These are phyloP conservation scores for Penicillium olsonii DNA, from an alignment of 2,329 filamentous ascomycete genomes.

Conservation along the genomic window DNA sequence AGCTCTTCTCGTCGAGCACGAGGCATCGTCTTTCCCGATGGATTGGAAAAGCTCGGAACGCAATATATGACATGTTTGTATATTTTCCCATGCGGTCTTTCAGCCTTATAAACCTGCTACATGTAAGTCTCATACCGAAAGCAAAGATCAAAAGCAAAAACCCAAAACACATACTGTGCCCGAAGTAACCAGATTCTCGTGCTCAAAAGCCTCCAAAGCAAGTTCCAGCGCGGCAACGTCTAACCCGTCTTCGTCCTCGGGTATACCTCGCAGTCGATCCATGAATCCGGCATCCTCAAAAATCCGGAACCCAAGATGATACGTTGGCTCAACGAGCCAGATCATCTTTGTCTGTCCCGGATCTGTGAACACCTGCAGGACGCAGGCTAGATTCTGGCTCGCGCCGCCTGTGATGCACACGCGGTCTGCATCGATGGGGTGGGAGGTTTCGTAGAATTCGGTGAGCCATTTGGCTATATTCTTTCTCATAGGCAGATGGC, in stretches of 20 bases:
- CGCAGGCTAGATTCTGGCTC: conserved; percentile 72
- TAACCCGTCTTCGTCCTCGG: conserved; percentile 75
- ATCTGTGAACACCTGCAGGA: conserved; percentile 78
- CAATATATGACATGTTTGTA: conserved; percentile 25
- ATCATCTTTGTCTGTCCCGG: conserved; percentile 69
- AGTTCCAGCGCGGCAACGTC: conserved; percentile 62
- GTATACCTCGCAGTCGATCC: conserved; percentile 64
- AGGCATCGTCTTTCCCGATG: conserved; percentile 19
- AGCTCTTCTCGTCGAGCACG: conserved; percentile 60
- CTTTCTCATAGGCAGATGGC: conserved; percentile 66
- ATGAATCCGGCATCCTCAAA: conserved; percentile 77
- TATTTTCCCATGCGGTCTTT: conserved; percentile 13
- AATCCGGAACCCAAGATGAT: conserved; percentile 75
- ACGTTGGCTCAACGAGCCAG: conserved; percentile 78
- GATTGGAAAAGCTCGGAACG: conserved; percentile 23
- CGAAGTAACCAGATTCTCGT: neutral
- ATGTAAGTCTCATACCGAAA: conserved; percentile 53
- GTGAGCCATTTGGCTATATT: conserved; percentile 70
- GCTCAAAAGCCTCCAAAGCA: conserved; percentile 52
- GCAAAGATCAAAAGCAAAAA: too few relatives aligned
- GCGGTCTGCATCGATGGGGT: conserved; percentile 53
- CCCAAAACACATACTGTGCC: neutral
- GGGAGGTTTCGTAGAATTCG: conserved; percentile 54
- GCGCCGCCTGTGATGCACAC: conserved; percentile 82
- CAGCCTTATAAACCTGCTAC: conserved; percentile 10